Conservation (phyloP, 371 early-diverging fungal genomes). For the Mucor velutinosus region DNA sequence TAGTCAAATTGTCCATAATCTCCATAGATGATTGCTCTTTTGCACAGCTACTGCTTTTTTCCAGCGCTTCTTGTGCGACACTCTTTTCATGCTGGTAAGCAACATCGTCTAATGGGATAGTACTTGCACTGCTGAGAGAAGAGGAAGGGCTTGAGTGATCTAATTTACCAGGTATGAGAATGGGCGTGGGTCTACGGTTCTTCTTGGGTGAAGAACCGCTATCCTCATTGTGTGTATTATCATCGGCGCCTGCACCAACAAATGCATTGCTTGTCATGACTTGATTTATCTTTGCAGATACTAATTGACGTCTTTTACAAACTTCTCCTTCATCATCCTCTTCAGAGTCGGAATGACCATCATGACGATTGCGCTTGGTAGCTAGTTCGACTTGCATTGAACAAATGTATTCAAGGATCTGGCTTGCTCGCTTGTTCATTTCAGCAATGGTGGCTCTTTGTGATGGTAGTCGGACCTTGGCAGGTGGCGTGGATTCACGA, state of each 20-base stretch:
- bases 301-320: conserved; percentile 3
- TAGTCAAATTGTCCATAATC: conserved; percentile 46
- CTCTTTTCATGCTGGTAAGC: conserved; percentile 24
- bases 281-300: conserved; percentile 23
- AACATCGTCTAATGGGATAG: conserved; percentile 21
- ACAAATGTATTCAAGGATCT: conserved; percentile 58
- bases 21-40: conserved; percentile 41
- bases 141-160: conserved; percentile 28
- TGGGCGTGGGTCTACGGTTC: conserved; percentile 26
- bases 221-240: not conserved
- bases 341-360: conserved; percentile 11
- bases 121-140: conserved; percentile 40
- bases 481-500: conserved; percentile 38
- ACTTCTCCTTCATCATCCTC: conserved; percentile 15
- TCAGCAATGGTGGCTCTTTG: conserved; percentile 52
- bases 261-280: conserved; percentile 11
- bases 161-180: conserved; percentile 31
- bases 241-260: conserved; percentile 5
- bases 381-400: conserved; percentile 55
- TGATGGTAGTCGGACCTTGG: conserved; percentile 49
- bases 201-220: conserved; percentile 2
- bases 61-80: conserved; percentile 32
- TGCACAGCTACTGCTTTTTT: conserved; percentile 8
- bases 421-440: conserved; percentile 61
- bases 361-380: conserved; percentile 16